These are phyloP conservation scores for Psilocybe tampanensis DNA, from an alignment of 768 basidiomycete species.

Conservation along the genomic window DNA sequence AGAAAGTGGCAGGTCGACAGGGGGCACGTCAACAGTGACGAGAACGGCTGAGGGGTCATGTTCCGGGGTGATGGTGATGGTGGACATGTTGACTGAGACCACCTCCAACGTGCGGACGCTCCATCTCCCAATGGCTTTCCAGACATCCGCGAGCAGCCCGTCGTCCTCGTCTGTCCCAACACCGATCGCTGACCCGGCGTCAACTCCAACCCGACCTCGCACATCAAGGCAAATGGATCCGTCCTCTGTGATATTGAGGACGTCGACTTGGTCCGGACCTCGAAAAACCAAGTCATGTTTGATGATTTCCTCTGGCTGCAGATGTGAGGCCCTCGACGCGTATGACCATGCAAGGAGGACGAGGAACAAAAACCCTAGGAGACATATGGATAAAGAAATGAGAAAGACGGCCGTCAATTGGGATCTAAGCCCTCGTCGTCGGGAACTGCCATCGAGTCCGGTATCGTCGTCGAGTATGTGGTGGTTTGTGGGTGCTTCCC, in stretches of 20 bases:
- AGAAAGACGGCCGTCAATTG: conserved; percentile 55
- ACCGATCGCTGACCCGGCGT: conserved; percentile 63
- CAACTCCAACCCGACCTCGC: conserved; percentile 61
- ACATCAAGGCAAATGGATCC: conserved; percentile 64
- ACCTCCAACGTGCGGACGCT: conserved; percentile 57
- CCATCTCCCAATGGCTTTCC: conserved; percentile 73
- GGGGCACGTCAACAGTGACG: conserved; percentile 45
- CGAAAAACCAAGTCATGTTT: conserved; percentile 54
- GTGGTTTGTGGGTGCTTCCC: conserved; percentile 33
- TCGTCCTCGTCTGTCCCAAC: conserved; percentile 51
- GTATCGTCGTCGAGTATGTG: conserved; percentile 28
- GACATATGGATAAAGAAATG: conserved; percentile 52
- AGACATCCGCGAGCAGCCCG: conserved; percentile 45
- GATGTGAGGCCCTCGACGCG: conserved; percentile 51
- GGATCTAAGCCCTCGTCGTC: conserved; percentile 33
- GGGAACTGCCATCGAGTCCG: conserved; percentile 24
- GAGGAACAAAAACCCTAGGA: conserved; percentile 44
- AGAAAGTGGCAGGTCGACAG: conserved; percentile 58
- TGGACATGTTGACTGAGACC: conserved; percentile 57
- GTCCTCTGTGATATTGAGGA: conserved; percentile 60
- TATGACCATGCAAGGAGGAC: conserved; percentile 68
- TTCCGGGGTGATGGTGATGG: conserved; percentile 50
- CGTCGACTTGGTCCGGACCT: conserved; percentile 63
- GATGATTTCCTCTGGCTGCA: conserved; percentile 62
- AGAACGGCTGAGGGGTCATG: conserved; percentile 41